Evolutionary conservation across 768 basidiomycete species (phyloP).

Genomic region (Mycena vitilis): DNA sequence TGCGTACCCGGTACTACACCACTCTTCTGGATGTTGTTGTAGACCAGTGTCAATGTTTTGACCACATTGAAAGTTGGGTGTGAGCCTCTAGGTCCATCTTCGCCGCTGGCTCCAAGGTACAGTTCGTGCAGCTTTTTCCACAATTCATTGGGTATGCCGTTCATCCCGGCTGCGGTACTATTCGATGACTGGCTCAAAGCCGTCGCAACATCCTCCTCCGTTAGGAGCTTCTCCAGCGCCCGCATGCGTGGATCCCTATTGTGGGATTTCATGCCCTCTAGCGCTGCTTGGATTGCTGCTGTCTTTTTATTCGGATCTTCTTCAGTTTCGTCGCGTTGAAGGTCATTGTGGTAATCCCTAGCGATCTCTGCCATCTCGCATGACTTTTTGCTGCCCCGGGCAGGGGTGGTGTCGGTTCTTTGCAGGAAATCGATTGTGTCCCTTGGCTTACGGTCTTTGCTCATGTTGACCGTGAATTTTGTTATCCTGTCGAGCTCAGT

Average conservation of each 20-base stretch:
- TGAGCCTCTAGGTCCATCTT: too few species aligned
- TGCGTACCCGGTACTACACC: too few species aligned
- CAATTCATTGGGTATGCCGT: too few species aligned
- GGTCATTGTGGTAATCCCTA: constrained; percentile 20
- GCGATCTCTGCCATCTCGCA: constrained; percentile 26
- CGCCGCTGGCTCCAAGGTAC: too few species aligned
- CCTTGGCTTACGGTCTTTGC: background rate
- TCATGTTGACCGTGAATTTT: constrained; percentile 10
- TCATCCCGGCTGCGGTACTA: too few species aligned
- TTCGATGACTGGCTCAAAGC: too few species aligned
- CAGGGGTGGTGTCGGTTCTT: constrained; percentile 6
- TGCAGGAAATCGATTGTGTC: constrained; percentile 5
- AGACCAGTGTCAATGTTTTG: too few species aligned
- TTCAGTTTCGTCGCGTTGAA: background rate
- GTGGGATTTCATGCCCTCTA: background rate
- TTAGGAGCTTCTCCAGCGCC: background rate
- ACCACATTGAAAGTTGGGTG: too few species aligned
- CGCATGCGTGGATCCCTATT: background rate
- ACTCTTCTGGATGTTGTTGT: too few species aligned
- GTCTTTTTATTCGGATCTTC: background rate
- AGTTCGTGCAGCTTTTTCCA: too few species aligned
- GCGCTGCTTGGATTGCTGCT: background rate
- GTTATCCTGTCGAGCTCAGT: constrained; percentile 16
- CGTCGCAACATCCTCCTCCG: too few species aligned
- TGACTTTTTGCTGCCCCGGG: background rate